Base-by-base conservation (phyloP, 768 basidiomycete genomes). In the Collybia nuda region DNA sequence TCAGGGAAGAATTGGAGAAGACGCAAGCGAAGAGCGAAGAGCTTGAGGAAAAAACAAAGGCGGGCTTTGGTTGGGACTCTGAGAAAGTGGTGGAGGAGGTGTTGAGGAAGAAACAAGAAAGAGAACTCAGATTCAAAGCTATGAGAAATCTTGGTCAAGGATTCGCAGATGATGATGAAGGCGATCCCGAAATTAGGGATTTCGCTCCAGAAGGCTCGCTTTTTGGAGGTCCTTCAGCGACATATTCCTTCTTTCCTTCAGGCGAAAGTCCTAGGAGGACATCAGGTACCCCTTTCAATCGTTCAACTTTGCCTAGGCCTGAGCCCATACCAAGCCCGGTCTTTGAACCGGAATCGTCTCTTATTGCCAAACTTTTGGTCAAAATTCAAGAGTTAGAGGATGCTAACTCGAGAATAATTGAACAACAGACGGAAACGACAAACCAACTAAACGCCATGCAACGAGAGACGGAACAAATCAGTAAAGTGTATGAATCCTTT, bases 301-400 rank as follows among this genome's bases (percentile, higher is more conserved):
- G 48, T 29, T 56, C 53, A 11, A 49, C 56, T 17, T 39, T 28
- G 28, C 36, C 37, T 17, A 47, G 26, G 8, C 7, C 42, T 19
- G 45, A 47, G 5, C 46, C 56, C 47, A 28, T 51, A 12, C 52
- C 53, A 14, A 32, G 3, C 40, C 22, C 54, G 40, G 48, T 56
- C 18, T 51, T 60, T 37, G 50, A 52, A 56, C 74, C 56, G 52
- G 77, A 85, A 65, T 81, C 75, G 56, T 70, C 66, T 55, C 73
- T 93, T 46, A 78, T 92, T n/a, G 72, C 81, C 8, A 85, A 89
- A 62, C 78, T 93, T 6, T 67, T 91, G 38, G 61, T 70, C 14
- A 93, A 93, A 68, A 87, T 93, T 44, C 74, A 77, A 41, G 90
- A 93, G 62, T 75, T 93, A 1, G 88, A 93, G 59, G 77, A 83